phyloP scores from a whole-genome alignment of 202 grass and related monocot species.

The Eragrostis tef region DNA sequence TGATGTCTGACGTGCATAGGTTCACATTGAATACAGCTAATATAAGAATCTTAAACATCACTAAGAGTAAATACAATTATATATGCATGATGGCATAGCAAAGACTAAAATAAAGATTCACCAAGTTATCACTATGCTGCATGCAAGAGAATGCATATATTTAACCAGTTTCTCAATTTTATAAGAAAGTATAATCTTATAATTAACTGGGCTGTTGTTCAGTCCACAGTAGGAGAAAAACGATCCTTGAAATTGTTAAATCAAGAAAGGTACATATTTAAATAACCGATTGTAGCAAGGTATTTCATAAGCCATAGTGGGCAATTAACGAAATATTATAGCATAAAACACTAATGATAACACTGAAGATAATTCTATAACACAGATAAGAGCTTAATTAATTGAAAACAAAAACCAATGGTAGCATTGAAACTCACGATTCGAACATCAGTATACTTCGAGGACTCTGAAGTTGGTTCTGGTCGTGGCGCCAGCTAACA shows the following conservation, averaged over 20 bases:
- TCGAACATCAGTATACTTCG: slow-evolving; percentile 89
- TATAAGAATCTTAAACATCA: not conserved
- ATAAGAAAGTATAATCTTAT: not conserved
- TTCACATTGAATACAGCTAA: slow-evolving; percentile 8
- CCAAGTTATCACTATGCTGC: not conserved
- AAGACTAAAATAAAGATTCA: not conserved
- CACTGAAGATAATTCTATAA: not conserved
- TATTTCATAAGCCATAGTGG: slow-evolving; percentile 22
- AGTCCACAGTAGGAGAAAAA: too few species aligned
- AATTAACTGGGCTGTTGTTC: too few species aligned
- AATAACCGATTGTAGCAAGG: not conserved
- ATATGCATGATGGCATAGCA: too few species aligned
- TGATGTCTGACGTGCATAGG: not conserved
- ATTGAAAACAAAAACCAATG: slow-evolving; percentile 1
- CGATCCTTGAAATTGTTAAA: not conserved
- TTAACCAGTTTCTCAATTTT: slow-evolving; percentile 9
- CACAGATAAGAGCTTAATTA: not conserved
- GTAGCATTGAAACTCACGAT: slow-evolving; percentile 74
- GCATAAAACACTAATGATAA: slow-evolving; percentile 5
- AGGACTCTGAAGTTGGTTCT: slow-evolving; percentile 61
- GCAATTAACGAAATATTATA: slow-evolving; percentile 7
- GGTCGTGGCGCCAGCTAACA: slow-evolving; percentile 64
- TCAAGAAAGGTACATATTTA: not conserved
- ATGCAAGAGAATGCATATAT: not conserved
- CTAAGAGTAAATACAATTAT: slow-evolving; percentile 4